Evolutionary conservation across 169 alveolate species (phyloP), one percentile per base, ranked within the genome.

Genomic region (Babesia bigemina): DNA sequence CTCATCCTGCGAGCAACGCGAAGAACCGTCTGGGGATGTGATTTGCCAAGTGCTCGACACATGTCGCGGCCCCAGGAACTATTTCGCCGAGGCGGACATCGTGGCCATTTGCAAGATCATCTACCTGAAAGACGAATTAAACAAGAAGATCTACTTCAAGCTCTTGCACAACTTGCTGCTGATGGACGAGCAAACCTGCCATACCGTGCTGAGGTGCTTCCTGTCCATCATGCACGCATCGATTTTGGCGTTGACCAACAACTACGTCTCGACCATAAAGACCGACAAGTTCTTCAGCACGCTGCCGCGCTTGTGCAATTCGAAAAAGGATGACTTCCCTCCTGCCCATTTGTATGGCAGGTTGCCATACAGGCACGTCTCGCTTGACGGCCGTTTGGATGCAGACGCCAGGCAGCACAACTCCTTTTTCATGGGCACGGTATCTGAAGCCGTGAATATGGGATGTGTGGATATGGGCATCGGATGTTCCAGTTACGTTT

Each of bases 81-180:
- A 86, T 14, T 76, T 84, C 57, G 57, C 81, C 11, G 67, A 83
- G 44, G 61, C 70, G 52, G 91, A 82, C 36, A 69, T 88, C 45
- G 66, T 88, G 44, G 90, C 87, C 24, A 78, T 88, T 10, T 88
- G 93, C 57, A 88, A 86, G 75, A 65, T 88, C 71, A 70, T 88
- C 57, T 88, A 75, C 82, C 85, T 88, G n/a, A 84, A 79, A 70
- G 75, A 75, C 55, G 93, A 88, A 58, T 79, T 88, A n/a, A 88
- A 88, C 66, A 88, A 85, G 52, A 84, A 79, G 70, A 59, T 88
- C 3, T 85, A 79, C 84, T 88, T 88, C 74, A 88, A 87, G 57
- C 47, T 88, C 49, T 65, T 88, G 57, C 75, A 86, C 65, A 88
- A 88, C 53, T 49, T 88, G 63, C 47, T 67, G 0, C 63, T 69